Base-by-base conservation (phyloP, 1,284 basidiomycete species). In the Anthracocystis walkeri region DNA sequence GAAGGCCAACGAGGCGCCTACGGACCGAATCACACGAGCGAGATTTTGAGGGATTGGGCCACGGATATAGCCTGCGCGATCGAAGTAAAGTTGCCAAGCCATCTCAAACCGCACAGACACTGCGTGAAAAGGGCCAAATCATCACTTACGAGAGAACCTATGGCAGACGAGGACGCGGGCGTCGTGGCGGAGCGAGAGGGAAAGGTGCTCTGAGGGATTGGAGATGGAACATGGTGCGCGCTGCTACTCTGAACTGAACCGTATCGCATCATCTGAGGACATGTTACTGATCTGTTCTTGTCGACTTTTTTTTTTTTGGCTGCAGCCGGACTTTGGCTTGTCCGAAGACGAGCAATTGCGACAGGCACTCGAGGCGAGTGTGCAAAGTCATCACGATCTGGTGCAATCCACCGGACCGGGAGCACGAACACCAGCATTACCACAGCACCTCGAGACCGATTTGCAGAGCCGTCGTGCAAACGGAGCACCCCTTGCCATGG, bases 331-430 rank as follows among this genome's bases (percentile, higher is more conserved):
- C 29, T 41, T 67, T 7, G 59, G 51, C 40, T 60, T 75, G 63
- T 72, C 74, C 8, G 74, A 77, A 51, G 74, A 77, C 54, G 74
- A 77, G 42, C 74, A 77, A 42, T 21, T 77, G n/a, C 69, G 74
- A 7, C 74, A 73, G 57, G 74, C 74, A 6, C 50, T 77, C 29
- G 74, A 77, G 42, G 74, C 74, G 7, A 77, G 74, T 20, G 74
- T 77, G 10, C 68, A 72, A 33, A 77, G 74, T 31, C 74, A 72
- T n/a, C 62, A 72, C 42, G 65, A 65, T 20, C 44, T 65, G 7
- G 8, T 72, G n/a, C 65, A 62, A 16, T 42, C 52, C 14, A 66
- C 33, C 4, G 69, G 60, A 1, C 63, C 65, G 3, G 74, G 69
- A 20, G 63, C 74, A 25, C 23, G 63, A 23, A 66, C 69, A 35